These are phyloP conservation scores for Tricholoma hemisulphureum DNA, from an alignment of 768 basidiomycete species.

Conservation along the genomic window DNA sequence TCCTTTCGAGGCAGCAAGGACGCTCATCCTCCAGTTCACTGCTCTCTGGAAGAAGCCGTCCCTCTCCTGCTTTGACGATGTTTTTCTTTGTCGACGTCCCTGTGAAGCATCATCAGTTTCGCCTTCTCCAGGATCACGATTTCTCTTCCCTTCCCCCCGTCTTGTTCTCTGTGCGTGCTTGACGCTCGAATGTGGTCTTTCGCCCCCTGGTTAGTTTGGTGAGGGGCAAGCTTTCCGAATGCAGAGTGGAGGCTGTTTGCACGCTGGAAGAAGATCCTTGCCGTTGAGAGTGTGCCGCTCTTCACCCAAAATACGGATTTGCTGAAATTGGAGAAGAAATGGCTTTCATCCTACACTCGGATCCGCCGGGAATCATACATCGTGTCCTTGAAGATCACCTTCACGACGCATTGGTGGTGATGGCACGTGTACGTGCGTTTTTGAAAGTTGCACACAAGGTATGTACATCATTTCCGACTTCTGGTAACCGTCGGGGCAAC, in stretches of 20 bases:
- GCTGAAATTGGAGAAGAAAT: slow-evolving; percentile 12
- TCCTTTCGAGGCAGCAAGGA: slow-evolving; percentile 35
- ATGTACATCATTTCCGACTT: slow-evolving; percentile 3
- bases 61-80: slow-evolving; percentile 28
- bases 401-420: slow-evolving; percentile 46
- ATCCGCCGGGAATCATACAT: background rate
- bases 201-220: slow-evolving; percentile 9
- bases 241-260: slow-evolving; percentile 18
- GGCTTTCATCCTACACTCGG: slow-evolving; percentile 14
- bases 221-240: slow-evolving; percentile 7
- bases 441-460: slow-evolving; percentile 57
- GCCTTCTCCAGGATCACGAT: slow-evolving; percentile 23
- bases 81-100: slow-evolving; percentile 21
- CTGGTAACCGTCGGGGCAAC: too few relatives aligned
- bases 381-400: slow-evolving; percentile 1
- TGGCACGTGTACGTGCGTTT: slow-evolving; percentile 56
- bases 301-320: slow-evolving; percentile 34
- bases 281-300: slow-evolving; percentile 36
- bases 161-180: background rate
- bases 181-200: background rate
- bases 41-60: slow-evolving; percentile 29
- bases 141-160: too few relatives aligned
- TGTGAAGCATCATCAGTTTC: slow-evolving; percentile 25
- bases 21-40: slow-evolving; percentile 27
- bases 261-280: slow-evolving; percentile 33